Evolutionary conservation across 2,329 filamentous ascomycete species (phyloP), one percentile per base, ranked within the genome.

Genomic region (Exophiala spinifera): DNA sequence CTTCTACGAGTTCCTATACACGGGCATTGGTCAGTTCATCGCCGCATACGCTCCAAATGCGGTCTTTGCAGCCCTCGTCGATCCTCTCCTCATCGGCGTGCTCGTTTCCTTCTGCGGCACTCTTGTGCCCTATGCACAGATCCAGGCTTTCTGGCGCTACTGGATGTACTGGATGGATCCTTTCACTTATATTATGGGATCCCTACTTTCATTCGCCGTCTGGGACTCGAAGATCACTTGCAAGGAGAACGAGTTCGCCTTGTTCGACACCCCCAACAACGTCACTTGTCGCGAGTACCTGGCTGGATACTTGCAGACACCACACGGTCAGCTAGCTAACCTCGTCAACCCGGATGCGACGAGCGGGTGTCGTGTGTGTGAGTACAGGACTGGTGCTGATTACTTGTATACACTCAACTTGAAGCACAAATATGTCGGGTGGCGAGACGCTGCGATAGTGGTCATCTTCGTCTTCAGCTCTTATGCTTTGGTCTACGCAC

Each of bases 11-110:
- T 71, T 90, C 17, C 87, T 89, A 73, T 81, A 84, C 68, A 80
- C 78, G 17, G 83, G 76, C 59, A 90, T 85, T 81, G 88, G 86
- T 13, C 88, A 89, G 67, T 90, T 86, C 82, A 87, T 91, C 60
- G 86, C 84, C 52, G 87, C 89, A 0, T 89, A 89, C 66, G 85
- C 87, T 0, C 87, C 72, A 34, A 76, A 76, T 57, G 72, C 88
- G 0, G 83, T 77, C 49, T 89, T 89, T 67, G 87, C 86, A 0
- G 83, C 81, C 2, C 70, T 87, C 0, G 74, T 88, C 1, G 84
- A 87, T 1, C 86, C 86, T 0, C 67, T 87, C 3, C 85, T 88
- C 69, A 86, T 88, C 71, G 79, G 84, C 19, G 87, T 82, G 23
- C 73, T 89, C 2, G 77, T 88, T 6, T 81, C 79, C 1, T 91